These are phyloP conservation scores for Torulaspora gathmanii DNA, from an alignment of 805 yeast genomes.

Conservation along the genomic window DNA sequence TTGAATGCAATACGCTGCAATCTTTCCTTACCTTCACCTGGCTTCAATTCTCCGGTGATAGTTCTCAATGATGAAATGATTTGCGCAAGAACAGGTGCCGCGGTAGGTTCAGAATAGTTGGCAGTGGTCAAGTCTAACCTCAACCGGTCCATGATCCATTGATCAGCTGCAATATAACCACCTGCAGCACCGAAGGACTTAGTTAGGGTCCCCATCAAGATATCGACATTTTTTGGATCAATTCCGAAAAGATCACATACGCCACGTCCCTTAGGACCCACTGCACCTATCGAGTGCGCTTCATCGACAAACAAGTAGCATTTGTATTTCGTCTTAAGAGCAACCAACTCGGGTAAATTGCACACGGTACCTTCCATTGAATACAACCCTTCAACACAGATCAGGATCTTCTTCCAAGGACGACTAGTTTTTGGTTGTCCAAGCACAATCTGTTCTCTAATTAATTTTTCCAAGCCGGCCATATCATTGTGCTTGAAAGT, in stretches of 20 bases:
- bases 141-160: constrained; percentile 64
- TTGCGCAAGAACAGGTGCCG: constrained; percentile 91
- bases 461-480: constrained; percentile 65
- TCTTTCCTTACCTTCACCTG: constrained; percentile 91
- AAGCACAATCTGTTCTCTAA: constrained; percentile 81
- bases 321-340: constrained; percentile 75
- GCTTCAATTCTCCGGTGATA: constrained; percentile 74
- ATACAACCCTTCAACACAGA: constrained; percentile 88
- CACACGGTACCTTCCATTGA: constrained; percentile 91
- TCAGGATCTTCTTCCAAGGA: constrained; percentile 85
- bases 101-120: constrained; percentile 74
- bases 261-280: constrained; percentile 92
- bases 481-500: constrained; percentile 91
- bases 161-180: constrained; percentile 85
- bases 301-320: constrained; percentile 91
- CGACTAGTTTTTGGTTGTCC: constrained; percentile 95
- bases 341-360: constrained; percentile 70
- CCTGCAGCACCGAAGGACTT: constrained; percentile 99
- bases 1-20: constrained; percentile 92
- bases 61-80: constrained; percentile 74
- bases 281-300: constrained; percentile 98
- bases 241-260: constrained; percentile 89
- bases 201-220: constrained; percentile 96
- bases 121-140: constrained; percentile 69
- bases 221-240: constrained; percentile 69